phyloP scores from a whole-genome alignment of 805 yeast genomes.

The Jamesozyma lodderae region DNA sequence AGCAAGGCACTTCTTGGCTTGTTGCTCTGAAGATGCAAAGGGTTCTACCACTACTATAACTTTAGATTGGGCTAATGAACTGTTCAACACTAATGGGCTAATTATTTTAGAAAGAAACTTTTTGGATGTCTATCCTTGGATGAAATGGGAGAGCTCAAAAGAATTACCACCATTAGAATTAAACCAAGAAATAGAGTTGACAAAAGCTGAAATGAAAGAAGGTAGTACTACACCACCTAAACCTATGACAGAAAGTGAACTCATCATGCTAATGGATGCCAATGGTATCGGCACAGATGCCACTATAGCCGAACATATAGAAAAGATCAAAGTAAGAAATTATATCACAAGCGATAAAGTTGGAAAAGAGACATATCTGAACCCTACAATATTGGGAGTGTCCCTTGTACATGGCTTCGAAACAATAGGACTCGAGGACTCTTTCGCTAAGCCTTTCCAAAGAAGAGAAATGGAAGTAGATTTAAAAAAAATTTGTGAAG shows the following conservation, averaged over 20 bases:
- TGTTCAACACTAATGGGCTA: slow-evolving; percentile 64
- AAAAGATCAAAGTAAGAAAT: slow-evolving; percentile 58
- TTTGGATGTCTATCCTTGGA: slow-evolving; percentile 70
- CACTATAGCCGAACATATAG: slow-evolving; percentile 95
- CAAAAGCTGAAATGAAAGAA: slow-evolving; percentile 48
- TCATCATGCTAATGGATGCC: slow-evolving; percentile 88
- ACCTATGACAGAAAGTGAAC: slow-evolving; percentile 83
- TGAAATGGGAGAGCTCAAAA: slow-evolving; percentile 63
- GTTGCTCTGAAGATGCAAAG: slow-evolving; percentile 84
- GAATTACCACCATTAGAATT: slow-evolving; percentile 54
- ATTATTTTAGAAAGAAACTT: slow-evolving; percentile 67
- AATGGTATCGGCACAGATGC: slow-evolving; percentile 99
- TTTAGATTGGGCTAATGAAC: slow-evolving; percentile 71
- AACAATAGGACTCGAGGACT: slow-evolving; percentile 59
- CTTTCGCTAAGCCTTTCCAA: slow-evolving; percentile 82
- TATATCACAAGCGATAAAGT: slow-evolving; percentile 47
- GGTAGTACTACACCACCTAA: slow-evolving; percentile 79
- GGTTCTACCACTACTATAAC: slow-evolving; percentile 59
- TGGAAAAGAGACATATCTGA: slow-evolving; percentile 37
- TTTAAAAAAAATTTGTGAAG: slow-evolving; percentile 60
- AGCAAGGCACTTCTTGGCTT: slow-evolving; percentile 77
- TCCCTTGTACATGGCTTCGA: slow-evolving; percentile 86
- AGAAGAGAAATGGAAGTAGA: slow-evolving; percentile 66
- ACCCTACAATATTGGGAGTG: slow-evolving; percentile 79
- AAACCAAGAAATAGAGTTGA: slow-evolving; percentile 50